phyloP scores from a whole-genome alignment of 2,329 filamentous ascomycete species.

The Acrocalymma vagum region DNA sequence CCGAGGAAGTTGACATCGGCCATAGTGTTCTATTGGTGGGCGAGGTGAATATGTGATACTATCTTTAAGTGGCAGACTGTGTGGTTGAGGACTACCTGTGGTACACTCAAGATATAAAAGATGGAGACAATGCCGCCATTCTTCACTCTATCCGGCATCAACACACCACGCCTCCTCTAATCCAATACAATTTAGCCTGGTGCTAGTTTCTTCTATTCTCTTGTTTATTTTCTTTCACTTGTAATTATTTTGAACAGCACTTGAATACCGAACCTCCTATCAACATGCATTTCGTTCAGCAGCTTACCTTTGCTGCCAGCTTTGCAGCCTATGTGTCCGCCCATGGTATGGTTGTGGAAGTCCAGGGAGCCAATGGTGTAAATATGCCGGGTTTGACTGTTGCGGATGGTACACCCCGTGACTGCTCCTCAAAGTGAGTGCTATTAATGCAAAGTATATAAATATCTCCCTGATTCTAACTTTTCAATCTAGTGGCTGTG shows the following conservation, averaged over 20 bases:
- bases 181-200: conserved; percentile 25
- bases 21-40: conserved; percentile 9
- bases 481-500: conserved; percentile 56
- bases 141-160: conserved; percentile 25
- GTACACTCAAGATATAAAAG: conserved; percentile 26
- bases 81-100: neutral
- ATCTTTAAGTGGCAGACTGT: conserved; percentile 5
- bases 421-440: conserved; percentile 63
- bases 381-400: conserved; percentile 70
- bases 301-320: conserved; percentile 31
- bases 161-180: conserved; percentile 21
- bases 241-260: conserved; percentile 23
- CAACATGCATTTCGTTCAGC: conserved; percentile 39
- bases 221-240: conserved; percentile 7
- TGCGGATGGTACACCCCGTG: conserved; percentile 72
- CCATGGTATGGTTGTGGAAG: conserved; percentile 65
- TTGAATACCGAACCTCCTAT: conserved; percentile 11
- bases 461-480: conserved; percentile 17
- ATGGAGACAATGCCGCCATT: conserved; percentile 5
- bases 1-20: conserved; percentile 9
- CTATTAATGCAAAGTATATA: neutral
- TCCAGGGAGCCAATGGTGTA: conserved; percentile 69
- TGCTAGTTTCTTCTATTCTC: conserved; percentile 21
- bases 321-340: conserved; percentile 57
- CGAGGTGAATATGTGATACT: conserved; percentile 1